These are phyloP conservation scores for Umbelopsis ramanniana DNA, from an alignment of 192 early-diverging fungal genomes.

Conservation along the genomic window DNA sequence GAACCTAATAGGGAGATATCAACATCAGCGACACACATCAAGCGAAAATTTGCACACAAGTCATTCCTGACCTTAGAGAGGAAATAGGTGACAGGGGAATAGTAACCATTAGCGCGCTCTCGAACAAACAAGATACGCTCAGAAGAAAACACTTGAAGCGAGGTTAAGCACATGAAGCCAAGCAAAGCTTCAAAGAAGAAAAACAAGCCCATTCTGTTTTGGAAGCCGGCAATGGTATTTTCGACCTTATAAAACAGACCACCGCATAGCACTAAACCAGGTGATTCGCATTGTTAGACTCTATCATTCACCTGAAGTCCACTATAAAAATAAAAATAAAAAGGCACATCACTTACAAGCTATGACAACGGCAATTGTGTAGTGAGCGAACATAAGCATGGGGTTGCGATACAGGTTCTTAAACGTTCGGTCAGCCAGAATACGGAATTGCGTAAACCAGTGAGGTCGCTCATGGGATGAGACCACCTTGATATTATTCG, in stretches of 20 bases:
- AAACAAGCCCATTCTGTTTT: conserved; percentile 67
- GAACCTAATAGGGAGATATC: conserved; percentile 23
- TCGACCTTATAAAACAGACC: conserved; percentile 67
- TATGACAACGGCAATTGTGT: conserved; percentile 66
- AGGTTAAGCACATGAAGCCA: conserved; percentile 66
- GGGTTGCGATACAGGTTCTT: conserved; percentile 86
- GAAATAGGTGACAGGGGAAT: conserved; percentile 70
- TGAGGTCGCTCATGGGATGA: conserved; percentile 57
- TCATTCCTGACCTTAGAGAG: conserved; percentile 59
- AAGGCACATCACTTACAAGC: conserved; percentile 46
- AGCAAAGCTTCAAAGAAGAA: conserved; percentile 71
- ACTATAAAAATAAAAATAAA: background rate
- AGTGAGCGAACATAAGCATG: conserved; percentile 76
- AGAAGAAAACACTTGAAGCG: conserved; percentile 64
- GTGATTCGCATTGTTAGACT: conserved; percentile 37
- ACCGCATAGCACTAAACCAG: conserved; percentile 55
- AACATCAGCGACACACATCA: conserved; percentile 6
- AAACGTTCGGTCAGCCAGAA: conserved; percentile 75
- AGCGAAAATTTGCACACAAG: conserved; percentile 23
- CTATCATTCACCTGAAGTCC: too few species aligned
- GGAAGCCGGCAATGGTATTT: conserved; percentile 61
- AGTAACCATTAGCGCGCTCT: conserved; percentile 78
- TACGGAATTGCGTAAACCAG: conserved; percentile 70
- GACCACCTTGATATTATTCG: conserved; percentile 30
- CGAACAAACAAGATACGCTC: conserved; percentile 73